Base-by-base conservation (phyloP, 257 asterid genomes). In the Anisodus acutangulus region DNA sequence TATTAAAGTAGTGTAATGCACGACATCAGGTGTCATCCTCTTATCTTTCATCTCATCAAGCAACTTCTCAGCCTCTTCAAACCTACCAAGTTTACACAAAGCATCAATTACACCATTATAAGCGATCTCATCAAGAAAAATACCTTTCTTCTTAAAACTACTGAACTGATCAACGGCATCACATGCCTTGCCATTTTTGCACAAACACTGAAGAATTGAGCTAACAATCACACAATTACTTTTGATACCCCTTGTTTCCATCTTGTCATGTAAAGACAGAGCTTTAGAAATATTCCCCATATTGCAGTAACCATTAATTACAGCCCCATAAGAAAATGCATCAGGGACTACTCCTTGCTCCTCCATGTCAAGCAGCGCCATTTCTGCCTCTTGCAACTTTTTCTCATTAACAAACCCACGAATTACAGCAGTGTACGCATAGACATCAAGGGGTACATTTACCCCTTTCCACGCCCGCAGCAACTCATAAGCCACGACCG, bases 1-100 rank as follows among this genome's bases (percentile, higher is more conserved):
- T 51, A 95, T 92, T 88, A 95, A 89, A n/a, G 97, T 94, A 87
- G 95, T 93, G 85, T 92, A 94, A 89, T 94, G 93, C 87, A 87
- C 83, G 55, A 86, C 84, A 83, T 94, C 97, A 3, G 92, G 97
- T 57, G 80, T 69, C 62, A 94, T 84, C 85, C 88, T 88, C 89
- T 90, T 89, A 83, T 71, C 71, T 88, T 87, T 93, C 99, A 94
- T 95, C 90, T 94, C 99, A 69, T 90, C 85, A 58, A 94, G 86
- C 89, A 95, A 82, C 47, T 81, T 74, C 72, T 85, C 35, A 51
- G 96, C 97, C 85, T 91, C 94, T 58, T 92, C 93, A 57, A 92
- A 82, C 83, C 88, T 86, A 43, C 95, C 95, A 68, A 91, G 84
- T 87, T 91, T 89, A 90, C 97, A 94, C 39, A 89, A 79, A 58